Conservation (phyloP, 768 basidiomycete species). For the Phaeolepiota aurea region DNA sequence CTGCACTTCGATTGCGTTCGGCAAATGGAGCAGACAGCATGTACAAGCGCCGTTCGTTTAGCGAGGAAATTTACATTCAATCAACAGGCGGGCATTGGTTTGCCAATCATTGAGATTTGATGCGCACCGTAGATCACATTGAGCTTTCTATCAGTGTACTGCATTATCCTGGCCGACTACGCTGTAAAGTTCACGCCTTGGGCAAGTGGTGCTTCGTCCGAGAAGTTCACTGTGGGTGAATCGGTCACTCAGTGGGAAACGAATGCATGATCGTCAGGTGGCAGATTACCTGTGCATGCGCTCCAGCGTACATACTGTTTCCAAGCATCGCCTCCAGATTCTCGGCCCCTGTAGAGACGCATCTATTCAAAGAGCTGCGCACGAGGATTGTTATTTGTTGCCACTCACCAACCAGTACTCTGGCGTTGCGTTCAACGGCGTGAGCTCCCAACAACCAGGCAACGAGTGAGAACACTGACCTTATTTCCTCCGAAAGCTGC, state of each 20-base stretch:
- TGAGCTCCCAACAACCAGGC: not conserved
- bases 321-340: constrained; percentile 98
- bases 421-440: constrained; percentile 15
- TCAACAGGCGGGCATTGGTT: too few species aligned
- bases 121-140: too few species aligned
- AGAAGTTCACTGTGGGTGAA: constrained; percentile 64
- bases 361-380: too few species aligned
- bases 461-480: constrained; percentile 30
- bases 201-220: constrained; percentile 80
- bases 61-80: too few species aligned
- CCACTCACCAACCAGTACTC: constrained; percentile 76
- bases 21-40: not conserved
- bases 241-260: constrained; percentile 1
- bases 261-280: not conserved
- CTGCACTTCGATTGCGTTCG: too few species aligned
- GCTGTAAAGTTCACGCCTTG: constrained; percentile 84
- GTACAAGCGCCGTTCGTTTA: too few species aligned
- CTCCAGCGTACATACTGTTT: constrained; percentile 93
- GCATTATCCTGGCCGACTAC: too few species aligned
- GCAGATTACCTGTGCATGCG: constrained; percentile 61
- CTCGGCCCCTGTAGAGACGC: constrained; percentile 65
- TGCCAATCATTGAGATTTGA: too few species aligned
- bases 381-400: not conserved
- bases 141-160: too few species aligned
- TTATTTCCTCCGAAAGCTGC: constrained; percentile 95